Percentiles rank a stretch among this genome's conserved stretches.
These are phyloP conservation scores for Mortierella sp. DNA, from an alignment of 371 early-diverging fungal species.

Conservation along the genomic window DNA sequence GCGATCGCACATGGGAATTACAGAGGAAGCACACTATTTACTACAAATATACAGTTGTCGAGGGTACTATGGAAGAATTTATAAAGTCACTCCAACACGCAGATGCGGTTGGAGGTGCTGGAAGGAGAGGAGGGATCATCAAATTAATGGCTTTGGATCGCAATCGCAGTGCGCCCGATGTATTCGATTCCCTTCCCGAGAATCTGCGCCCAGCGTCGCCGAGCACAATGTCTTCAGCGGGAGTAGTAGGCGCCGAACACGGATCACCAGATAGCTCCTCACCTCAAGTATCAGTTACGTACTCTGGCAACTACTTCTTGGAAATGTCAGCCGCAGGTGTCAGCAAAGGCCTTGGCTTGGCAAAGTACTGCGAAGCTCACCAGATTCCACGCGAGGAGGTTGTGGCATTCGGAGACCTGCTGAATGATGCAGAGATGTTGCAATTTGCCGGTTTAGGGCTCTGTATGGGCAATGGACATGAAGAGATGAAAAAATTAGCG, in stretches of 20 bases:
- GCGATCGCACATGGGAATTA: slow-evolving; percentile 38
- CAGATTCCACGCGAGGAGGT: slow-evolving; percentile 47
- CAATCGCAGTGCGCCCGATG: slow-evolving; percentile 24
- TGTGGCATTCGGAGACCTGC: slow-evolving; percentile 69
- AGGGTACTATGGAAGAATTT: slow-evolving; percentile 35
- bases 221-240: not conserved
- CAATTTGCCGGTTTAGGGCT: slow-evolving; percentile 60
- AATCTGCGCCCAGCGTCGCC: not conserved
- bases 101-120: not conserved
- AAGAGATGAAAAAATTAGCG: slow-evolving; percentile 42
- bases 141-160: slow-evolving; percentile 52
- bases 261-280: not conserved
- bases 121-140: slow-evolving; percentile 33
- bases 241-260: not conserved
- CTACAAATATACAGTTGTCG: slow-evolving; percentile 33
- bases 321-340: slow-evolving; percentile 67
- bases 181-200: slow-evolving; percentile 36
- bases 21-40: slow-evolving; percentile 37
- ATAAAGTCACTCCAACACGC: slow-evolving; percentile 9
- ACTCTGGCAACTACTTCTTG: slow-evolving; percentile 62
- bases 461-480: slow-evolving; percentile 54
- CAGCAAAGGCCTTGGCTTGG: slow-evolving; percentile 62
- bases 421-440: slow-evolving; percentile 69
- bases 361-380: slow-evolving; percentile 54
- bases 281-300: slow-evolving; percentile 43